These are phyloP conservation scores for Penicillium tannophilum DNA, from an alignment of 495 filamentous ascomycete genomes.

Conservation along the genomic window DNA sequence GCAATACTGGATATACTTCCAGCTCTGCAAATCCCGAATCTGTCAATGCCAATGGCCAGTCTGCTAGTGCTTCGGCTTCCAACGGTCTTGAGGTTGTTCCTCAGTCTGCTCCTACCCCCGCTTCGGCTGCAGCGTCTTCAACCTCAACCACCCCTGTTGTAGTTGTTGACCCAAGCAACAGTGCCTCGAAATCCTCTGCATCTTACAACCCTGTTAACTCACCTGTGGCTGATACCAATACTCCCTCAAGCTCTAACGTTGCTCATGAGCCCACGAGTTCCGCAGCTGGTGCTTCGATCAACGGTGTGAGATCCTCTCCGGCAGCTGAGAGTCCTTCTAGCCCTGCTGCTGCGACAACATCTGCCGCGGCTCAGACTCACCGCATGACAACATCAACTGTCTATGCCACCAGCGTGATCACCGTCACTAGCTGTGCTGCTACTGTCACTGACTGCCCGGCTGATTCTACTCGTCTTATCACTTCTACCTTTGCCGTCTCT, in stretches of 20 bases:
- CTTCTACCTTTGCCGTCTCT: conserved; percentile 57
- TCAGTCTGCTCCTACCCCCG: background rate
- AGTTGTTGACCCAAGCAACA: background rate
- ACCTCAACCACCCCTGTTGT: background rate
- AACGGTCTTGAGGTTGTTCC: background rate
- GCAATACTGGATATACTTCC: background rate
- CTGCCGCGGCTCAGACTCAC: conserved; percentile 19
- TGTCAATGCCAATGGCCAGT: background rate
- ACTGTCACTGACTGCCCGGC: conserved; percentile 61
- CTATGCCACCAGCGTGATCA: conserved; percentile 59
- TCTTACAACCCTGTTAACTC: background rate
- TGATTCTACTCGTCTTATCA: conserved; percentile 51
- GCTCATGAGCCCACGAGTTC: too few relatives aligned
- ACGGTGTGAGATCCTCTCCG: background rate
- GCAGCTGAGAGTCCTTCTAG: background rate
- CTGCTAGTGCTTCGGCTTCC: background rate
- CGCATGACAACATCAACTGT: conserved; percentile 59
- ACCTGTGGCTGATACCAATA: background rate
- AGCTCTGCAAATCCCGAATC: background rate
- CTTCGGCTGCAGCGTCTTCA: background rate
- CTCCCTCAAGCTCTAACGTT: background rate
- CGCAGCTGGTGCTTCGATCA: background rate
- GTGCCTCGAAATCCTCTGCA: background rate
- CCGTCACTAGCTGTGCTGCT: conserved; percentile 59
- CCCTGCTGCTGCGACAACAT: conserved; percentile 15